Conservation (phyloP, 805 yeast genomes). For the Zygosaccharomyces bisporus region DNA sequence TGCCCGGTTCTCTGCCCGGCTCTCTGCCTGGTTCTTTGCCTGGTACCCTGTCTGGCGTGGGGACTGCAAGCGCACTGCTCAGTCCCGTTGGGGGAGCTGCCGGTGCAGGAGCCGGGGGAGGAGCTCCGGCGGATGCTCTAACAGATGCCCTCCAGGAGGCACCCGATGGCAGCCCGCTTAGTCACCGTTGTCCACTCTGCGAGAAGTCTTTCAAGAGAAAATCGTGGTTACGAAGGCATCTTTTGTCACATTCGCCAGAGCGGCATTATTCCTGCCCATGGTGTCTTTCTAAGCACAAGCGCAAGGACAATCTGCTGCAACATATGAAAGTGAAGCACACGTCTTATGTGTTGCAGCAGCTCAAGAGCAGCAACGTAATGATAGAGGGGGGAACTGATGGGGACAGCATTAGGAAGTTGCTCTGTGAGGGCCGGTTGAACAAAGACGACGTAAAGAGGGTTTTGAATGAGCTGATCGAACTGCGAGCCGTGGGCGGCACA, state of each 20-base stretch:
- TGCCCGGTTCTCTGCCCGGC: slow-evolving; percentile 1
- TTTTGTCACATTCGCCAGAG: slow-evolving; percentile 29
- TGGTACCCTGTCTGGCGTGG: background rate
- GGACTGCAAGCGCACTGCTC: background rate
- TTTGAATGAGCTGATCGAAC: slow-evolving; percentile 23
- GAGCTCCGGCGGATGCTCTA: background rate
- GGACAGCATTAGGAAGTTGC: slow-evolving; percentile 23
- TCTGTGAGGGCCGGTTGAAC: slow-evolving; percentile 27
- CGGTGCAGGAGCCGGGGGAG: background rate
- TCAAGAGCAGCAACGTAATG: slow-evolving; percentile 9
- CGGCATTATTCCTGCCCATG: slow-evolving; percentile 31
- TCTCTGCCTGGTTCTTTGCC: background rate
- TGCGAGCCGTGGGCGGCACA: background rate
- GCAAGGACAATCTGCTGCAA: slow-evolving; percentile 34
- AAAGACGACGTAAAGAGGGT: slow-evolving; percentile 33
- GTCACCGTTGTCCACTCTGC: slow-evolving; percentile 33
- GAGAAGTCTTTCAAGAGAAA: slow-evolving; percentile 31
- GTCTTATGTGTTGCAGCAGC: slow-evolving; percentile 25
- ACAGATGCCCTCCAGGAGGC: background rate
- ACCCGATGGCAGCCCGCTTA: slow-evolving; percentile 1
- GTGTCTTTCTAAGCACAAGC: slow-evolving; percentile 34
- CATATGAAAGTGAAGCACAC: slow-evolving; percentile 35
- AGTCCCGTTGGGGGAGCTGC: background rate
- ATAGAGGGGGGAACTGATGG: slow-evolving; percentile 3
- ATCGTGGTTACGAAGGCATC: slow-evolving; percentile 35